These are phyloP conservation scores for Suhomyces chickasaworum DNA, from an alignment of 1,139 yeast genomes.

Conservation along the genomic window DNA sequence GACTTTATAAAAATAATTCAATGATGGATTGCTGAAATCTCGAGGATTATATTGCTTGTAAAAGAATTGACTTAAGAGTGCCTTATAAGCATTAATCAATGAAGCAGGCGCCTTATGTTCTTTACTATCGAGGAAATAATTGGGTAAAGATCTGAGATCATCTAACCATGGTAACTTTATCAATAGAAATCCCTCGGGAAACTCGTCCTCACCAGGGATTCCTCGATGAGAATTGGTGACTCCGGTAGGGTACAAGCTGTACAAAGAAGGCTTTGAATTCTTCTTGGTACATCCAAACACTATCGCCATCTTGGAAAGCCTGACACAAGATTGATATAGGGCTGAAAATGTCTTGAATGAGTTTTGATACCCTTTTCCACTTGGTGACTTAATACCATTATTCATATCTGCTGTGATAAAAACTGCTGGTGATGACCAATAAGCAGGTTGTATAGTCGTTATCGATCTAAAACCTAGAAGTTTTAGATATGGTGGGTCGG, in stretches of 20 bases:
- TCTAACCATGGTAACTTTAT: constrained; percentile 65
- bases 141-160: constrained; percentile 57
- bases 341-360: constrained; percentile 70
- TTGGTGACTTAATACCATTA: constrained; percentile 32
- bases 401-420: constrained; percentile 54
- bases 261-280: constrained; percentile 59
- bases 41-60: constrained; percentile 55
- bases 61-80: constrained; percentile 42
- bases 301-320: constrained; percentile 59
- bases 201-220: constrained; percentile 21
- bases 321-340: constrained; percentile 60
- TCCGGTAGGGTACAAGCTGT: constrained; percentile 60
- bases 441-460: constrained; percentile 47
- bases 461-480: constrained; percentile 67
- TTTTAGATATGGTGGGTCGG: constrained; percentile 46
- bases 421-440: constrained; percentile 55
- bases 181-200: constrained; percentile 66
- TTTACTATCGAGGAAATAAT: constrained; percentile 16
- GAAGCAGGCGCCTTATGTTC: constrained; percentile 11
- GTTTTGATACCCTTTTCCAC: constrained; percentile 50
- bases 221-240: constrained; percentile 22
- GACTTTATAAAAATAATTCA: constrained; percentile 66
- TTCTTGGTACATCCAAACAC: constrained; percentile 69
- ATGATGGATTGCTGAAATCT: constrained; percentile 64
- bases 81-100: constrained; percentile 27